Evolutionary conservation across 106 monocot genomes (phyloP), one percentile per base, ranked within the genome.

Genomic region (Allium fistulosum): DNA sequence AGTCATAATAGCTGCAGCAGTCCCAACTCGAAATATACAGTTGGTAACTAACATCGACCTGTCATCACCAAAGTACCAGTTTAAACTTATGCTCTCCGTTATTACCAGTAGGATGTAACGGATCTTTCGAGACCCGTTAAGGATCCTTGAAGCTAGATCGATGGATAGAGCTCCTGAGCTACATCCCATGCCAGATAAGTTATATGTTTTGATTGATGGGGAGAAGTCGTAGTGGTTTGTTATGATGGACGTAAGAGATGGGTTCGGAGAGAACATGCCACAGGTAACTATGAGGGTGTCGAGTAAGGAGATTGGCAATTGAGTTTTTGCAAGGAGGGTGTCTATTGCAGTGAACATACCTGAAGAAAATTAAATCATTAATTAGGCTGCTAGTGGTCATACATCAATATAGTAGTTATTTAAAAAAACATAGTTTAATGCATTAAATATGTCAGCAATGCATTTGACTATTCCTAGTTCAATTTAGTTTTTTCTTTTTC

Each of bases 21-120:
- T 74, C 47, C 92, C 92, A 1, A 83, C 80, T 2, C 83, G 80
- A 49, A 93, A 93, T 48, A 93, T 93, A 78, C 92, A 93, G 79
- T 93, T 93, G 46, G 88, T 79, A 46, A 93, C 85, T 14, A 93
- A 76, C 92, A 93, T 88, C 11, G 85, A 85, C 5, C 83, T 69
- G 62, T 93, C 75, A 10, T 77, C 81, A 11, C 88, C 88, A 22
- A 83, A 88, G 82, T 93, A 93, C 88, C 92, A 92, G 71, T 80
- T 88, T 17, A 83, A 52, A 72, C 82, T 81, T 12, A 74, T 83
- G 83, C 72, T 77, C 82, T 88, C 92, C 8, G 85, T 88, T 61
- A 84, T 71, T 27, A 80, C 85, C 5, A 92, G 77, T 2, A 92
- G 85, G 6, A 76, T 84, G 56, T 88, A 80, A 14, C 82, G 37